phyloP scores from a whole-genome alignment of 192 early-diverging fungal genomes.

The Kickxella alabastrina region DNA sequence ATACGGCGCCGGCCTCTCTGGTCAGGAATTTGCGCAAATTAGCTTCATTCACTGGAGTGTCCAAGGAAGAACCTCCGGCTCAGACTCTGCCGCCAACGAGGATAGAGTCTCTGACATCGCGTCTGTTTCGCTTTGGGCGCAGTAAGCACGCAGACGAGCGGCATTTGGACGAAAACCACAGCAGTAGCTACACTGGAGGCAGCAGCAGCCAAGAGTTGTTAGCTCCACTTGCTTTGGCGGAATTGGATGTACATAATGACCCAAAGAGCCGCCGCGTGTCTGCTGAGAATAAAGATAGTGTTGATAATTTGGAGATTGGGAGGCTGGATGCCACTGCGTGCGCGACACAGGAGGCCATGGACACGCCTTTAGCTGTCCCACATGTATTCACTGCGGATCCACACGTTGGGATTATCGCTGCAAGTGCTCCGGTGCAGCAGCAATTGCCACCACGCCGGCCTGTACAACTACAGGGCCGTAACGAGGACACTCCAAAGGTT shows the following conservation, averaged over 20 bases:
- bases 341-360: conserved; percentile 28
- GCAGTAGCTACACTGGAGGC: too few relatives aligned
- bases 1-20: conserved; percentile 17
- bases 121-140: conserved; percentile 14
- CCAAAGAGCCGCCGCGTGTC: too few relatives aligned
- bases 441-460: conserved; percentile 12
- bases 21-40: conserved; percentile 31
- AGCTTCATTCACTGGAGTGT: conserved; percentile 1
- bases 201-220: neutral
- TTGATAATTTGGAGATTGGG: too few relatives aligned
- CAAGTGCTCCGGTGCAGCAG: neutral
- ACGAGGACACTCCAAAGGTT: conserved; percentile 37
- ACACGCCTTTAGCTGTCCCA: conserved; percentile 13
- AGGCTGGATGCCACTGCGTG: conserved; percentile 2
- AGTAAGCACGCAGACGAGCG: too few relatives aligned
- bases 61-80: neutral
- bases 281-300: too few relatives aligned
- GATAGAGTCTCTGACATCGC: conserved; percentile 14
- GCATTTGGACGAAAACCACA: neutral
- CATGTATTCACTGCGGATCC: conserved; percentile 4
- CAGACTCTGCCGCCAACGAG: neutral
- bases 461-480: conserved; percentile 28
- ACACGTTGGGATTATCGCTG: neutral
- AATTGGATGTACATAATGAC: too few relatives aligned
- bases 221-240: too few relatives aligned